phyloP scores from a whole-genome alignment of 2,329 filamentous ascomycete species.

The Nannizzia gypsea region DNA sequence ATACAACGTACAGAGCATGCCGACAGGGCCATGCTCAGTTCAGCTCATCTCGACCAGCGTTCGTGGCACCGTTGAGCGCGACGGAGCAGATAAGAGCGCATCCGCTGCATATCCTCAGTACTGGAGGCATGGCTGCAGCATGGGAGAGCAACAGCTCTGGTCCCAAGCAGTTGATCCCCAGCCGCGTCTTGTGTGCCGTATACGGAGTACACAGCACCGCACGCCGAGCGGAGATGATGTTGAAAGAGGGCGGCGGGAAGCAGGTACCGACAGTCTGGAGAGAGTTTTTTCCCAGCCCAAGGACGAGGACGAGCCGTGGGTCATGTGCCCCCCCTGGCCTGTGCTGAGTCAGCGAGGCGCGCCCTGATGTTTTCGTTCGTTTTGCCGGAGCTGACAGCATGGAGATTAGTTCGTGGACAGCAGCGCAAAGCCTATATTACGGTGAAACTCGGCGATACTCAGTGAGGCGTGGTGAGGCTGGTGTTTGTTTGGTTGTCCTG shows the following conservation, averaged over 20 bases:
- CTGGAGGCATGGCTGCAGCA: neutral
- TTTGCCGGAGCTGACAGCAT: no score
- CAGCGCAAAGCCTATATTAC: no score
- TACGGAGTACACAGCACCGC: no score
- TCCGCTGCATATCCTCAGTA: neutral
- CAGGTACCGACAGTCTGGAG: constrained; percentile 14
- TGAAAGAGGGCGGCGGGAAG: neutral
- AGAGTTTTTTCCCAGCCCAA: constrained; percentile 10
- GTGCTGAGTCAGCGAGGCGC: neutral
- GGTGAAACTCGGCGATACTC: neutral
- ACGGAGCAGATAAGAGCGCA: neutral
- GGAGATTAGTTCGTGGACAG: no score
- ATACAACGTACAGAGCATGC: neutral
- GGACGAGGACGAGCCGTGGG: neutral
- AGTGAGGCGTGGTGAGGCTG: neutral
- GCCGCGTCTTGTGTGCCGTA: neutral
- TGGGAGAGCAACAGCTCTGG: neutral
- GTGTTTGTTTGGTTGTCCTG: neutral
- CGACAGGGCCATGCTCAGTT: neutral
- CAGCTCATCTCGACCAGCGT: neutral
- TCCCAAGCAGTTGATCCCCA: neutral
- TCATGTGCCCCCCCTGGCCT: constrained; percentile 4
- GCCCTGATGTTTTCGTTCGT: neutral
- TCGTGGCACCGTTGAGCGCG: constrained; percentile 1
- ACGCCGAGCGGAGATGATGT: neutral